Evolutionary conservation across 352 stramenopile genomes (phyloP), one percentile per base, ranked within the genome.

Genomic region (Phytophthora europaea): DNA sequence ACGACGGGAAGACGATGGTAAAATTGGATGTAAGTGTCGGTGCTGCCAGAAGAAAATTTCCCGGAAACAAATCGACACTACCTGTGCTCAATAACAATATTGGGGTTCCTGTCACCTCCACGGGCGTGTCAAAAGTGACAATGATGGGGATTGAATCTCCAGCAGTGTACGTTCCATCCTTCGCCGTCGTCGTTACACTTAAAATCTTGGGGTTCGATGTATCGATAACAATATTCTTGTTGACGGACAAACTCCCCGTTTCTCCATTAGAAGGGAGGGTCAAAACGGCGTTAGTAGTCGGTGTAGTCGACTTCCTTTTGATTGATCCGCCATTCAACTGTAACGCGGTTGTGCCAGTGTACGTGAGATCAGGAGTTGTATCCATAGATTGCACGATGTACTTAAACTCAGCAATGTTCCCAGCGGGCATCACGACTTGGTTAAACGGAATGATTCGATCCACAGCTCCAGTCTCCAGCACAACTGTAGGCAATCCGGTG

Each of bases 371-470:
- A 0, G 83, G 80, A 1, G 87, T 82, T 2, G 81, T 93, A 57
- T 97, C 90, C 40, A 81, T 88, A 8, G 84, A 60, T 23, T 94
- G 87, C 0, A 95, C 86, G 12, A 87, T 78, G 68, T 97, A 97
- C 16, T 70, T 76, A 31, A 97, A 97, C 67, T 92, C 78, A 0
- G 79, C 75, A 34, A 90, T 82, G 28, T 72, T 83, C 0, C 72
- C 74, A n/a, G 75, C 72, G 0, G 54, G 65, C 8, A 77, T 59
- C 0, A 90, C 59, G 3, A 89, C 83, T 40, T 82, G 83, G 4
- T 55, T 72, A 38, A 93, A 91, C 10, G 81, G 78, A 8, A 89
- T 74, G 51, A 87, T 90, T 18, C 85, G 85, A 68, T 91, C 81
- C 13, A 93, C 79, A 38, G 80, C 48, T 2, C 88, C 86, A 0